Conservation (phyloP, 192 early-diverging fungal genomes). For the Dissophora ornata region DNA sequence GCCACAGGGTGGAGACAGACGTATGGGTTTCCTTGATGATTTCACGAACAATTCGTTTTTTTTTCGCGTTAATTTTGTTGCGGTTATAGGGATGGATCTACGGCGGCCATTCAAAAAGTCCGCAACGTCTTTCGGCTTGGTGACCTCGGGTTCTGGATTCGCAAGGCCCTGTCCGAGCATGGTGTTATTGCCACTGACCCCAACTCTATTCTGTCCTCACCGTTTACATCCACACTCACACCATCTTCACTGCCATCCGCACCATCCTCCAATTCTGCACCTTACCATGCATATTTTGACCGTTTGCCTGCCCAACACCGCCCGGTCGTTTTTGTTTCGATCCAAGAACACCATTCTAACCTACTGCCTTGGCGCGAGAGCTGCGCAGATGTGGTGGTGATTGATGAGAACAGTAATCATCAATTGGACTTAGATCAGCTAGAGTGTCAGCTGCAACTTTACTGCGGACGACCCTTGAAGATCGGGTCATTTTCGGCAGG, state of each 20-base stretch:
- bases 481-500: slow-evolving; percentile 58
- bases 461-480: slow-evolving; percentile 29
- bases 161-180: too few species aligned
- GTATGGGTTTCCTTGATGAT: too few species aligned
- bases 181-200: background rate
- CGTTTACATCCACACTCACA: background rate
- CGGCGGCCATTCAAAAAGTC: slow-evolving; percentile 31
- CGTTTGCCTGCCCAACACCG: slow-evolving; percentile 14
- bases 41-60: too few species aligned
- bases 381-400: slow-evolving; percentile 51
- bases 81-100: slow-evolving; percentile 43
- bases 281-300: too few species aligned
- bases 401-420: slow-evolving; percentile 26
- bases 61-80: too few species aligned
- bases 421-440: slow-evolving; percentile 32
- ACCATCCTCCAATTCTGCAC: too few species aligned
- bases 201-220: background rate
- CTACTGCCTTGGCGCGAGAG: slow-evolving; percentile 57
- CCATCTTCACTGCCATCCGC: too few species aligned
- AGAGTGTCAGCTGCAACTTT: slow-evolving; percentile 25
- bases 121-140: slow-evolving; percentile 39
- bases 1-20: too few species aligned
- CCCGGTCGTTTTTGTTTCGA: slow-evolving; percentile 57
- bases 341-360: slow-evolving; percentile 61
- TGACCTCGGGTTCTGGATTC: slow-evolving; percentile 37